Evolutionary conservation across 306 rosid genomes (phyloP), one percentile per base, ranked within the genome.

Genomic region (Arachis hypogaea): DNA sequence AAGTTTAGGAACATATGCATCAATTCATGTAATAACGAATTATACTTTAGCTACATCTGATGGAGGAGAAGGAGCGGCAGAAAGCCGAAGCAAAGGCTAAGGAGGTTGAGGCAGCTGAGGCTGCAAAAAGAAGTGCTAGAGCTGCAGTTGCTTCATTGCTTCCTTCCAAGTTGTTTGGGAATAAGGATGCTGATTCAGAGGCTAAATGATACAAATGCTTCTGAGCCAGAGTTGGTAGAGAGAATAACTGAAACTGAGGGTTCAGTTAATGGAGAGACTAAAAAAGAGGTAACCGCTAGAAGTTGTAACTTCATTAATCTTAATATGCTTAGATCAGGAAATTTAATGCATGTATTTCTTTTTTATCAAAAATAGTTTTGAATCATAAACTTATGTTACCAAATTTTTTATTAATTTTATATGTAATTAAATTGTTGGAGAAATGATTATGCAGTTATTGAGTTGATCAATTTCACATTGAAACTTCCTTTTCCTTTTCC

Each of bases 281-380:
- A 59, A 71, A 75, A 68, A 60, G 90, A 69, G 83, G 63, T 78
- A 59, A 76, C 70, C 9, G 84, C 81, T 59, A 81, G 77, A 83
- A 72, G 47, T 44, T 76, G 69, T 58, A 43, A 69, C 38, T 16
- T 47, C 55, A 9, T 67, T 66, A 14, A 14, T 14, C 14, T 14
- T 14, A 14, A 14, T 14, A 51, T 36, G 43, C 72, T 18, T 54
- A 3, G 50, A 66, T 12, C 64, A 58, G 55, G 68, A 69, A 71
- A 72, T 74, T 14, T 14, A 14, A 14, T 14, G 14, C 14, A 14
- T 14, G 14, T 14, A 14, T 14, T 14, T 14, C 14, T 14, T 64
- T 62, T 73, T 43, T 57, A 11, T 72, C 69, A 7, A 61, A 14
- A 43, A 44, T 76, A 51, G 44, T 59, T 78, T 52, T 73, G 66